phyloP scores from a whole-genome alignment of 2,329 filamentous ascomycete species.

The Elsinoe necatrix region DNA sequence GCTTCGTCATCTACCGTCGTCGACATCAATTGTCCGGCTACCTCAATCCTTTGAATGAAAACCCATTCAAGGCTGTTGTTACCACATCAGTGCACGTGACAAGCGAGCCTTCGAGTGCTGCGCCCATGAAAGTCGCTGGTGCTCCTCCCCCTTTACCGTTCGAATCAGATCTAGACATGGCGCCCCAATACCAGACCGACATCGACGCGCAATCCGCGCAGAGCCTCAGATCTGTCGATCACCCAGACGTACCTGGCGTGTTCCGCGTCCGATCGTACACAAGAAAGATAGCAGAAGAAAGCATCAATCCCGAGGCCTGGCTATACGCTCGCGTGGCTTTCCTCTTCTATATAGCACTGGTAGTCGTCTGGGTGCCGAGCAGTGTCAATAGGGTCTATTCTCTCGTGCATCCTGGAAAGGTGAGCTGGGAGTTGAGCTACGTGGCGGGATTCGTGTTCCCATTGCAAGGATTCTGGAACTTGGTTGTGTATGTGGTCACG shows the following conservation, averaged over 20 bases:
- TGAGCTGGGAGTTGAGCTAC: conserved; percentile 13
- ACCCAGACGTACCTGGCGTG: neutral
- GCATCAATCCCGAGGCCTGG: conserved; percentile 30
- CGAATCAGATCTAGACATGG: neutral
- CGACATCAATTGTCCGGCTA: conserved; percentile 14
- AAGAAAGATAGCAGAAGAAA: conserved; percentile 8
- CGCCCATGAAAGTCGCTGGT: neutral
- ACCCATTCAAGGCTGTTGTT: conserved; percentile 12
- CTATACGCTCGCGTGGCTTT: conserved; percentile 34
- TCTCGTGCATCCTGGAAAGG: neutral
- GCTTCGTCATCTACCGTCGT: conserved; percentile 8
- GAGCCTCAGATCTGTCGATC: neutral
- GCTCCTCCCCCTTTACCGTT: neutral
- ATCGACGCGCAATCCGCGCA: conserved; percentile 3
- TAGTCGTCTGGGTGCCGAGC: conserved; percentile 32
- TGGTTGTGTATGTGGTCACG: conserved; percentile 16
- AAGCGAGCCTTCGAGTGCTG: neutral
- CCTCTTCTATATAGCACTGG: conserved; percentile 34
- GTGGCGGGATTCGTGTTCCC: conserved; percentile 14
- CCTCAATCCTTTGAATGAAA: conserved; percentile 15
- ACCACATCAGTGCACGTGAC: conserved; percentile 15
- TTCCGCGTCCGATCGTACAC: conserved; percentile 11
- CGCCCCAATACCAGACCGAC: neutral
- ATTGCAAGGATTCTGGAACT: conserved; percentile 16
- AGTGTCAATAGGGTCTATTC: conserved; percentile 15